phyloP scores from a whole-genome alignment of 2,329 filamentous ascomycete genomes.

The Raffaelea albimanens region DNA sequence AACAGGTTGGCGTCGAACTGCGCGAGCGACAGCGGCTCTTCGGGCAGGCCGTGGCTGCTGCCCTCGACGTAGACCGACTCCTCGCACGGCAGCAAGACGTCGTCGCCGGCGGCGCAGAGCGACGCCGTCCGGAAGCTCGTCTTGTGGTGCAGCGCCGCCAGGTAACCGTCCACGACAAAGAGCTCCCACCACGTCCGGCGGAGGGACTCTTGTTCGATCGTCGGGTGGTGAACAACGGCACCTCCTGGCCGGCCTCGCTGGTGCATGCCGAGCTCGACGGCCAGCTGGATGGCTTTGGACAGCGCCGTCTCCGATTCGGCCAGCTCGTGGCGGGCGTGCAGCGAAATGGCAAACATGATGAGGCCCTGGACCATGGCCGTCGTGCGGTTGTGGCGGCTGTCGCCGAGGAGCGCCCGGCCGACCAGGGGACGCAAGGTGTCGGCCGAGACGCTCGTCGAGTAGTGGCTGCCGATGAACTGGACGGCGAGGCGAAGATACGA shows the following conservation, averaged over 20 bases:
- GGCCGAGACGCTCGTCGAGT: background rate
- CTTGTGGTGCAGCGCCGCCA: conserved; percentile 3
- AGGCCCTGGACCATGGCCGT: conserved; percentile 1
- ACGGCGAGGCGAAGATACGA: conserved; percentile 2
- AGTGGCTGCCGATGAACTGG: conserved; percentile 7
- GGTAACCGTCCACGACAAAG: conserved; percentile 3
- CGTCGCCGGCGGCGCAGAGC: background rate
- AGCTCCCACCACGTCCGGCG: conserved; percentile 8
- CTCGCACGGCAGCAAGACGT: conserved; percentile 4
- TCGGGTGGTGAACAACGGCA: background rate
- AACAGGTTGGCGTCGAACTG: conserved; percentile 4
- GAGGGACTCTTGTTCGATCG: conserved; percentile 3
- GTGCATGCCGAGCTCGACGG: conserved; percentile 3
- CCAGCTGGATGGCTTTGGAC: background rate
- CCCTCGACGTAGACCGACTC: conserved; percentile 1
- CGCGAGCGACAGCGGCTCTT: background rate
- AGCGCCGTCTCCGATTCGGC: conserved; percentile 1
- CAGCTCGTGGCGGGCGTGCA: conserved; percentile 4
- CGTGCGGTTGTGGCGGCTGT: background rate
- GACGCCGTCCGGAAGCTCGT: background rate
- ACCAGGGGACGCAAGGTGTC: background rate
- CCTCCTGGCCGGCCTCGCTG: too few species aligned
- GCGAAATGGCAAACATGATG: conserved; percentile 1
- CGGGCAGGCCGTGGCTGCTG: background rate
- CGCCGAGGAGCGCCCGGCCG: background rate